Evolutionary conservation across 805 yeast species (phyloP).

Genomic region (Candida patagonica): DNA sequence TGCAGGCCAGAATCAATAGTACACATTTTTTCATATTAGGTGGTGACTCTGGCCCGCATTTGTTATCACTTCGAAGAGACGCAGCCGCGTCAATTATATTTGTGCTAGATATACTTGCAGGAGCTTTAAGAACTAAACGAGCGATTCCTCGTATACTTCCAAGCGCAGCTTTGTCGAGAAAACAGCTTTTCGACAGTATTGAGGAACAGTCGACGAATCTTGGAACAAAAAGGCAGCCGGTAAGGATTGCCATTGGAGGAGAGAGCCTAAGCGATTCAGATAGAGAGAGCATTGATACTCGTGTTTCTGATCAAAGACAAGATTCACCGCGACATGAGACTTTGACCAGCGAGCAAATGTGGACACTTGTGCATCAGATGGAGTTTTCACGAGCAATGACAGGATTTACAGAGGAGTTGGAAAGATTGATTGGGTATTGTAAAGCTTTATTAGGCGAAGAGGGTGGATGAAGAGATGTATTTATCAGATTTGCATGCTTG

Average conservation of each 20-base stretch:
- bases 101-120: slow-evolving; percentile 35
- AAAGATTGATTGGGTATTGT: slow-evolving; percentile 29
- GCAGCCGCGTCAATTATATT: slow-evolving; percentile 39
- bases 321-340: slow-evolving; percentile 3
- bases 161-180: slow-evolving; percentile 35
- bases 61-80: slow-evolving; percentile 38
- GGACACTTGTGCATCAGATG: slow-evolving; percentile 42
- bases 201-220: slow-evolving; percentile 23
- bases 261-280: neutral
- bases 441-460: slow-evolving; percentile 40
- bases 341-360: slow-evolving; percentile 20
- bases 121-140: slow-evolving; percentile 32
- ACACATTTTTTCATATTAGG: slow-evolving; percentile 38
- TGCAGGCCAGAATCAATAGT: slow-evolving; percentile 44
- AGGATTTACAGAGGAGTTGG: slow-evolving; percentile 35
- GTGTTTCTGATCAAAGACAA: neutral
- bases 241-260: too few species aligned
- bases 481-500: neutral
- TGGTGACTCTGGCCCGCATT: slow-evolving; percentile 33
- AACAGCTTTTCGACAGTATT: slow-evolving; percentile 34
- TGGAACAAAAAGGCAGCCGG: too few species aligned
- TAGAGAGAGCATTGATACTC: slow-evolving; percentile 1
- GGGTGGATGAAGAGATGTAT: neutral
- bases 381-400: slow-evolving; percentile 43
- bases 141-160: slow-evolving; percentile 39